Evolutionary conservation across 2,329 filamentous ascomycete species (phyloP), one percentile per base, ranked within the genome.

Genomic region (Diaporthe aspalathi): DNA sequence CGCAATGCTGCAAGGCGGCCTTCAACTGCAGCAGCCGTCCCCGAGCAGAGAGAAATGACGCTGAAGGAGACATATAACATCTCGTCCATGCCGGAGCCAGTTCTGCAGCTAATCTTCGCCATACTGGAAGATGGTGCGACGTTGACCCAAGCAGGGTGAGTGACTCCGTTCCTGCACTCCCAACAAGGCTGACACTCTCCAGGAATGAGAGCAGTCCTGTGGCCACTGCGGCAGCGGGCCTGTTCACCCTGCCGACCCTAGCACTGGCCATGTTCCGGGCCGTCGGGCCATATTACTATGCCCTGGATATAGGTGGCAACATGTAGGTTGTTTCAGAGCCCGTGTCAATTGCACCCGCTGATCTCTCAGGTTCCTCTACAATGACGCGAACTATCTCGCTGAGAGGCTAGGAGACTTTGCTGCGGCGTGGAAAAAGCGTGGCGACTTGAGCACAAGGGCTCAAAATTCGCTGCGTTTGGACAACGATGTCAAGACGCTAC

Each of bases 51-150:
- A 69, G 92, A 96, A 78, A 83, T 98, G 72, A 92, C 93, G 0
- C 83, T 98, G 54, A 92, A 88, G 73, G 96, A 99, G 81, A 93
- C 88, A 1, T 99, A 97, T 80, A 93, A 91, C 71, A 93, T 97
- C 66, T 98, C 95, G 0, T 92, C 93, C 2, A 92, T 98, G 79
- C 95, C 96, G 0, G 91, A 94, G 73, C 89, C 91, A 5, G 90
- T 98, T 16, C 85, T 95, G 24, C 85, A 89, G 22, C 86, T 93
- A 35, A 89, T 95, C 67, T 83, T 85, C 27, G 78, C 84, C 16
- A 86, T 91, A 35, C 79, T 88, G 73, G 87, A 91, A 72, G 90
- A 93, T 74, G 90, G 86, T 1, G 87, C 88, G 12, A 85, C 84
- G 0, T 82, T 95, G 57, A 89, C 89, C 29, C 78, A 85, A 50